Conservation (phyloP, 2,329 filamentous ascomycete genomes). For the Colletotrichum lindemuthianum region DNA sequence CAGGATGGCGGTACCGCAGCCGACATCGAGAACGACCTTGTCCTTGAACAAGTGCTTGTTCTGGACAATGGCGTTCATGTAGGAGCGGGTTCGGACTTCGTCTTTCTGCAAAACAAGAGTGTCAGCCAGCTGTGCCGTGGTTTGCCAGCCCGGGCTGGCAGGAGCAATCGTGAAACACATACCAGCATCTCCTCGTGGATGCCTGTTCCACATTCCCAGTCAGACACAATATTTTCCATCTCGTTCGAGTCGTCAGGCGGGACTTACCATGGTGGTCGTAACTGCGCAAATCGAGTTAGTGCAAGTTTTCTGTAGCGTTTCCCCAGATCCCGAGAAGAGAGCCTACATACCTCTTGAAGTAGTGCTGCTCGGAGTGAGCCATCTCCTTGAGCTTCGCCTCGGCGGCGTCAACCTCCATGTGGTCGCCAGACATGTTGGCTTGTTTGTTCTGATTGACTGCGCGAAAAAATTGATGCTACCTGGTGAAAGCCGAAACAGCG, state of each 20-base stretch:
- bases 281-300: slow-evolving; percentile 58
- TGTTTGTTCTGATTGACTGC: slow-evolving; percentile 4
- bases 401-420: slow-evolving; percentile 68
- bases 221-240: slow-evolving; percentile 28
- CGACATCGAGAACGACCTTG: slow-evolving; percentile 91
- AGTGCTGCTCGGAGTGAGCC: slow-evolving; percentile 97
- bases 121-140: slow-evolving; percentile 12
- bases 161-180: slow-evolving; percentile 53
- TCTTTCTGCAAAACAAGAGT: slow-evolving; percentile 76
- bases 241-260: slow-evolving; percentile 17
- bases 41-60: slow-evolving; percentile 93
- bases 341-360: slow-evolving; percentile 87
- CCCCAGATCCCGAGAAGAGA: slow-evolving; percentile 22
- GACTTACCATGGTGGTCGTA: slow-evolving; percentile 94
- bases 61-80: slow-evolving; percentile 97
- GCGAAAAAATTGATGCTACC: not conserved
- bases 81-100: slow-evolving; percentile 94
- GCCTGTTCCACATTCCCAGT: slow-evolving; percentile 59
- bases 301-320: not conserved
- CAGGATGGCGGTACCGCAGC: slow-evolving; percentile 96
- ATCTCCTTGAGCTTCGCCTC: slow-evolving; percentile 75
- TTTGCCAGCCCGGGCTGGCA: not conserved
- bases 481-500: not conserved
- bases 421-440: slow-evolving; percentile 55
- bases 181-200: slow-evolving; percentile 99